Evolutionary conservation across 1,284 basidiomycete genomes (phyloP).

Genomic region (Sanghuangporus sanghuang): DNA sequence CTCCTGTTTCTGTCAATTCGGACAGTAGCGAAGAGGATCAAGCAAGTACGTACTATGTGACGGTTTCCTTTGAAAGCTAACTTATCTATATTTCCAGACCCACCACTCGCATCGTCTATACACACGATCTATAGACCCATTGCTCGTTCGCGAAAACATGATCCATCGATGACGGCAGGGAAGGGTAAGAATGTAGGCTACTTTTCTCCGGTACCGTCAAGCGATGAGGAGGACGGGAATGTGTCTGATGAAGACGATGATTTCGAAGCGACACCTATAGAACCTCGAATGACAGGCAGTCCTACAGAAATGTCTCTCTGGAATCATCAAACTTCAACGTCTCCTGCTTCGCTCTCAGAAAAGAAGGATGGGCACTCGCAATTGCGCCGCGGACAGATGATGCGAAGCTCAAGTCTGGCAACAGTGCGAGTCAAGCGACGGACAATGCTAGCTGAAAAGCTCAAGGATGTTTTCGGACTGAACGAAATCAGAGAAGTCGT

Average conservation of each 20-base stretch:
- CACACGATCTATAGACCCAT: constrained; percentile 33
- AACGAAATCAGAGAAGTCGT: constrained; percentile 76
- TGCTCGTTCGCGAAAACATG: constrained; percentile 22
- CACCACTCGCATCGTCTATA: constrained; percentile 26
- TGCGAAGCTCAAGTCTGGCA: constrained; percentile 58
- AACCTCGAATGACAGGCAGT: constrained; percentile 24
- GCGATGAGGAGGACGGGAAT: constrained; percentile 29
- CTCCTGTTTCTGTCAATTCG: constrained; percentile 38
- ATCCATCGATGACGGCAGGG: constrained; percentile 1
- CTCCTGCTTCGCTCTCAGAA: neutral
- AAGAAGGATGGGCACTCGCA: constrained; percentile 5
- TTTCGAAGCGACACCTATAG: constrained; percentile 47
- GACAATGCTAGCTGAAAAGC: constrained; percentile 72
- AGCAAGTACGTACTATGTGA: constrained; percentile 27
- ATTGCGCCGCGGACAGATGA: constrained; percentile 20
- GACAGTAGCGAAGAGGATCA: constrained; percentile 61
- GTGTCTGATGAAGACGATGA: constrained; percentile 46
- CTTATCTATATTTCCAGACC: constrained; percentile 21
- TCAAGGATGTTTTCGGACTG: constrained; percentile 82
- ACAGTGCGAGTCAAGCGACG: constrained; percentile 69
- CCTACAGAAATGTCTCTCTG: constrained; percentile 7
- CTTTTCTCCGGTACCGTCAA: constrained; percentile 25
- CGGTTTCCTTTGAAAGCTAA: neutral
- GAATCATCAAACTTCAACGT: constrained; percentile 1
- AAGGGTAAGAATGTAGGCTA: constrained; percentile 6